Conservation (phyloP, 164 flowering plant species). For the Echeveria elegans region DNA sequence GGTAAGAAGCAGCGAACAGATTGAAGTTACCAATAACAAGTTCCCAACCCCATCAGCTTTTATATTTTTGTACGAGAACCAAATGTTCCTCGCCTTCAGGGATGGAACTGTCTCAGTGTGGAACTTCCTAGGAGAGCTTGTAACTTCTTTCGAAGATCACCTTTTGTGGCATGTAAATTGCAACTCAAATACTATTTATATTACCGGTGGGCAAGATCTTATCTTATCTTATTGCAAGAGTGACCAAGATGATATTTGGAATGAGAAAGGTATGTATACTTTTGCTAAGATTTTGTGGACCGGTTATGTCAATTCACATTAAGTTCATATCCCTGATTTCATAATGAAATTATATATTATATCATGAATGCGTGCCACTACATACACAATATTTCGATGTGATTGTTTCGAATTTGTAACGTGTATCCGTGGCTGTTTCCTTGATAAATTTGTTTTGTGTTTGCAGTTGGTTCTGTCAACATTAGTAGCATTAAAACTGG, state of each 20-base stretch:
- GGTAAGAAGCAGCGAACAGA: constrained; percentile 71
- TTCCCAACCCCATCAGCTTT: constrained; percentile 98
- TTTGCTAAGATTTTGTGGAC: background rate
- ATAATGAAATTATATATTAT: too few relatives aligned
- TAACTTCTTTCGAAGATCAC: constrained; percentile 96
- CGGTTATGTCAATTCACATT: background rate
- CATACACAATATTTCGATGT: background rate
- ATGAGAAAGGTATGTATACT: constrained; percentile 56
- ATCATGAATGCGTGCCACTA: background rate
- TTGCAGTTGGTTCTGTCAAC: constrained; percentile 84
- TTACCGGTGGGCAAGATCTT: constrained; percentile 96
- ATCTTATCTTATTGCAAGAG: constrained; percentile 98
- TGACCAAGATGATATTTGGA: constrained; percentile 56
- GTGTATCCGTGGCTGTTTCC: background rate
- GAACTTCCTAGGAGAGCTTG: constrained; percentile 94
- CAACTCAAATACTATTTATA: constrained; percentile 29
- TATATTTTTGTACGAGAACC: constrained; percentile 91
- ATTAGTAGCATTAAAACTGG: constrained; percentile 89
- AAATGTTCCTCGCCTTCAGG: constrained; percentile 79
- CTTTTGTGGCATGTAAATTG: constrained; percentile 82
- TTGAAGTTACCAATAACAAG: constrained; percentile 71
- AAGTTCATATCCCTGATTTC: too few relatives aligned
- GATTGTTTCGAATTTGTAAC: background rate
- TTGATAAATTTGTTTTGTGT: background rate
- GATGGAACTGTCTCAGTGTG: constrained; percentile 93